Percentiles rank a stretch among this genome's conserved stretches.
Conservation (phyloP, 345 rosid species). For the Pistacia vera region DNA sequence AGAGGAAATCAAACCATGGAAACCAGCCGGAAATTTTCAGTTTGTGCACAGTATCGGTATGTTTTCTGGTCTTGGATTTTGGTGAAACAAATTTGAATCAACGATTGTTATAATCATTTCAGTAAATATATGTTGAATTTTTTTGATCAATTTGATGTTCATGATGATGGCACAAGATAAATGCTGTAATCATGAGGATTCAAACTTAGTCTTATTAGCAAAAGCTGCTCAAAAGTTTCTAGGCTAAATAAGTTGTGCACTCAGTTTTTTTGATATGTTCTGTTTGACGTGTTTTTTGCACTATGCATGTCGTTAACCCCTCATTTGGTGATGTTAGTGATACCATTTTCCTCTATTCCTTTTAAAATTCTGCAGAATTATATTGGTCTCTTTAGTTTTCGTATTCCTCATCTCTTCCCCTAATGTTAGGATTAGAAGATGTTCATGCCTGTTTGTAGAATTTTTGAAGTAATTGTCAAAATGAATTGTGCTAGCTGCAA, state of each 20-base stretch:
- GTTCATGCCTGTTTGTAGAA: not conserved
- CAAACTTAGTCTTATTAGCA: not conserved
- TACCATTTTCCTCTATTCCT: too few relatives aligned
- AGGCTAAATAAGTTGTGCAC: too few relatives aligned
- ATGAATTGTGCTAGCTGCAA: not conserved
- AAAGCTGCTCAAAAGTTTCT: not conserved
- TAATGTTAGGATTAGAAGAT: too few relatives aligned
- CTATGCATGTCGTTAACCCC: too few relatives aligned
- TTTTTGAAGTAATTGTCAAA: too few relatives aligned
- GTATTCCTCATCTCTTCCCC: too few relatives aligned
- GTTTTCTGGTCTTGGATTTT: constrained; percentile 7
- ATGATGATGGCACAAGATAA: not conserved
- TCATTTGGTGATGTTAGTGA: too few relatives aligned
- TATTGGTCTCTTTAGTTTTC: too few relatives aligned
- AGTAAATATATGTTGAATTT: not conserved
- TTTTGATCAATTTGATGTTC: not conserved
- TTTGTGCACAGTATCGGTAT: constrained; percentile 66
- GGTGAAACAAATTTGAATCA: not conserved
- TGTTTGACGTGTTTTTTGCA: too few relatives aligned
- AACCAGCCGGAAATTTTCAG: constrained; percentile 37
- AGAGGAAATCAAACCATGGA: constrained; percentile 38
- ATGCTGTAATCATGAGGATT: not conserved
- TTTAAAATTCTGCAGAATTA: too few relatives aligned
- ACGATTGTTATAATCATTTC: not conserved
- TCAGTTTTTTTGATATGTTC: not conserved